phyloP scores from a whole-genome alignment of 2,329 filamentous ascomycete species.

The Arthrobotrys pseudoclavata region DNA sequence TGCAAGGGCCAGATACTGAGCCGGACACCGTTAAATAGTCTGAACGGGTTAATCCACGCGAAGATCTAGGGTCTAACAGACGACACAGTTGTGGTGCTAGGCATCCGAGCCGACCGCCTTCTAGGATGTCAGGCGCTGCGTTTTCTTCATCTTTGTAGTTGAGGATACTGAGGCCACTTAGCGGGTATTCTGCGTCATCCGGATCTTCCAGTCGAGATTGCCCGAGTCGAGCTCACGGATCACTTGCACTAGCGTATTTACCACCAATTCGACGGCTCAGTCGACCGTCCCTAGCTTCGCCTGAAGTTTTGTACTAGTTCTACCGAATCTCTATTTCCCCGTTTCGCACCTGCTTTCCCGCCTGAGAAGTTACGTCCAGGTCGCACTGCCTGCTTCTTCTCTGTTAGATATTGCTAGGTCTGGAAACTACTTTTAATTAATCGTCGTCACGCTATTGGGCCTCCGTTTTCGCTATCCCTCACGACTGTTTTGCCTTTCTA shows the following conservation, averaged over 20 bases:
- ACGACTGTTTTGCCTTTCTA: constrained; percentile 16
- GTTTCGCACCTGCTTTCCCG: background rate
- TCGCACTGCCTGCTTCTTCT: background rate
- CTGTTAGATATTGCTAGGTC: constrained; percentile 20
- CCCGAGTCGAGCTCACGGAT: background rate
- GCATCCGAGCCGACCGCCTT: background rate
- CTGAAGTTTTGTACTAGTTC: background rate
- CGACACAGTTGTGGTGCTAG: constrained; percentile 1
- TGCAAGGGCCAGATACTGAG: constrained; percentile 53
- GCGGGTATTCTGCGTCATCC: constrained; percentile 12
- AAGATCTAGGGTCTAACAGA: background rate
- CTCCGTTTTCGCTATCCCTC: background rate
- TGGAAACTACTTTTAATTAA: constrained; percentile 14
- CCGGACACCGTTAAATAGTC: constrained; percentile 59
- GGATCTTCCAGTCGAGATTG: constrained; percentile 16
- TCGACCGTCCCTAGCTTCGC: constrained; percentile 3
- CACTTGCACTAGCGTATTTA: background rate
- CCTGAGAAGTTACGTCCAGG: background rate
- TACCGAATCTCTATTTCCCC: background rate
- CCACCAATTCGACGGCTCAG: constrained; percentile 20
- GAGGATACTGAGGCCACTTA: constrained; percentile 9
- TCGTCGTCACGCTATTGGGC: background rate
- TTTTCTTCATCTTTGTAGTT: constrained; percentile 17
- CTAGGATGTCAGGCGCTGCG: constrained; percentile 5
- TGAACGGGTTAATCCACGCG: constrained; percentile 19